phyloP scores from a whole-genome alignment of 768 basidiomycete species.

The Boletales sp. region DNA sequence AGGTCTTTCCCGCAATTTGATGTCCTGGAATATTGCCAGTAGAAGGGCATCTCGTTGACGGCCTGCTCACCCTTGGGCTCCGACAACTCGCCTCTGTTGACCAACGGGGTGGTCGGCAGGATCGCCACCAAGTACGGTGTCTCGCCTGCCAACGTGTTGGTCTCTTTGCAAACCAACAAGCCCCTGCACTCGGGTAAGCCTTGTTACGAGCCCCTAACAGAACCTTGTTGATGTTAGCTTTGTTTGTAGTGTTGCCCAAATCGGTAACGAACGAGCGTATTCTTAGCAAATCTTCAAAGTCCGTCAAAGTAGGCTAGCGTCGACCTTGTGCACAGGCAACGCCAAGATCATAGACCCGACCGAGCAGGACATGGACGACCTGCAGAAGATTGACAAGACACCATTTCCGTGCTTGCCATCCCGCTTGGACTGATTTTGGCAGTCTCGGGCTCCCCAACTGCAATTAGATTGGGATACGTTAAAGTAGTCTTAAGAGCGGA shows the following conservation, averaged over 20 bases:
- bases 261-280: slow-evolving; percentile 71
- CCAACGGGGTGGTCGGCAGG: slow-evolving; percentile 54
- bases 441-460: slow-evolving; percentile 59
- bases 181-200: slow-evolving; percentile 47
- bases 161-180: slow-evolving; percentile 72
- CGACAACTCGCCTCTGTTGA: slow-evolving; percentile 61
- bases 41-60: slow-evolving; percentile 65
- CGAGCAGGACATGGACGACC: slow-evolving; percentile 55
- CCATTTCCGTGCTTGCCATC: slow-evolving; percentile 65
- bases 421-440: slow-evolving; percentile 63
- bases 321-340: slow-evolving; percentile 42
- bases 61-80: slow-evolving; percentile 82
- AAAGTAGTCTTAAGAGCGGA: slow-evolving; percentile 1
- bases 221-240: slow-evolving; percentile 12
- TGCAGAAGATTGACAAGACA: slow-evolving; percentile 59
- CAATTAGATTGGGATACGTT: slow-evolving; percentile 22
- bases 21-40: slow-evolving; percentile 55
- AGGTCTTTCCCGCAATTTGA: slow-evolving; percentile 66
- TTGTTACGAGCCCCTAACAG: background rate
- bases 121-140: slow-evolving; percentile 62
- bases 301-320: background rate
- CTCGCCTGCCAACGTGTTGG: slow-evolving; percentile 59
- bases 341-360: slow-evolving; percentile 57
- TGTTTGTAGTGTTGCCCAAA: slow-evolving; percentile 59
- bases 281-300: slow-evolving; percentile 33